These are phyloP conservation scores for Colletotrichum aenigma DNA, from an alignment of 2,329 filamentous ascomycete genomes.

Conservation along the genomic window DNA sequence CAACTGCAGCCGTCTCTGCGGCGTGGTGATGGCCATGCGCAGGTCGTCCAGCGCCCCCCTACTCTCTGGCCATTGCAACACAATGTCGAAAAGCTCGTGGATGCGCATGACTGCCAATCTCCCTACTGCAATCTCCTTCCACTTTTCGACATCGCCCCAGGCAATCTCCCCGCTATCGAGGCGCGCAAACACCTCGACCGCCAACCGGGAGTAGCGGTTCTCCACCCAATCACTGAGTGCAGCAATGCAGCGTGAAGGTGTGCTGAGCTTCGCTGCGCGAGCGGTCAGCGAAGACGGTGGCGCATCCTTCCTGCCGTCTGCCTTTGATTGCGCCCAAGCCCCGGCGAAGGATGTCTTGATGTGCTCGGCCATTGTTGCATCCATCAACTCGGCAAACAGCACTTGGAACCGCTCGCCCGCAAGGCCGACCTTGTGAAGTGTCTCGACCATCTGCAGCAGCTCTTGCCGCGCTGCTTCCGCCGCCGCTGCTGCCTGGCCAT, in stretches of 20 bases:
- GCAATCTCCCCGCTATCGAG: conserved; percentile 48
- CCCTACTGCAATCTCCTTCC: conserved; percentile 72
- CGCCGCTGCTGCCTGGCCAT: conserved; percentile 24
- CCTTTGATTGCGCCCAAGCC: conserved; percentile 54
- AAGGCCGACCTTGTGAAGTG: conserved; percentile 68
- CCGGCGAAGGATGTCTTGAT: conserved; percentile 66
- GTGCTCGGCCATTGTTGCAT: conserved; percentile 67
- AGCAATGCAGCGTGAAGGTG: conserved; percentile 58
- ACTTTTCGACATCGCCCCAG: conserved; percentile 66
- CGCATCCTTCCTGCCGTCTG: conserved; percentile 26
- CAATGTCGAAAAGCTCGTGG: conserved; percentile 78
- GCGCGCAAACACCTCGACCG: conserved; percentile 62
- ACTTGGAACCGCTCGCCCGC: conserved; percentile 73
- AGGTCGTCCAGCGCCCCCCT: conserved; percentile 77
- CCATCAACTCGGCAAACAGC: conserved; percentile 74
- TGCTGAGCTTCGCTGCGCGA: conserved; percentile 25
- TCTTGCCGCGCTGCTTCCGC: conserved; percentile 48
- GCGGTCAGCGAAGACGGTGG: conserved; percentile 27
- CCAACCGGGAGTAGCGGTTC: conserved; percentile 67
- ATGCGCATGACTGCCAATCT: conserved; percentile 73
- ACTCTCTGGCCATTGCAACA: conserved; percentile 75
- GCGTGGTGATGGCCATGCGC: conserved; percentile 70
- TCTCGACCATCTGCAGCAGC: conserved; percentile 60
- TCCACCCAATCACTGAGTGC: conserved; percentile 72
- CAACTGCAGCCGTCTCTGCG: conserved; percentile 71